Conservation (phyloP, 75 land plant species). For the Sequoiadendron giganteum region DNA sequence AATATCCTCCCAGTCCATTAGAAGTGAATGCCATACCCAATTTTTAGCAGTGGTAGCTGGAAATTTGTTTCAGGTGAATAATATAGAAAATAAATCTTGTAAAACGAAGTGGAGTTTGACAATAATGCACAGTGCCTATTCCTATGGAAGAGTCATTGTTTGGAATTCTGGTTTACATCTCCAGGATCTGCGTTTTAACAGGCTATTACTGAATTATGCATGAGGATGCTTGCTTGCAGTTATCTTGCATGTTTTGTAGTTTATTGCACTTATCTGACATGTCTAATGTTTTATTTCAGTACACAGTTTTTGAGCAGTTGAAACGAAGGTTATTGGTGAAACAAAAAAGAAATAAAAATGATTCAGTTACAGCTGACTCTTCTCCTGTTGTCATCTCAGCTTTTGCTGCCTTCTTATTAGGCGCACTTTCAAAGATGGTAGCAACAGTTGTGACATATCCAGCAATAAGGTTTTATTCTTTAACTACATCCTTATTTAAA, state of each 20-base stretch:
- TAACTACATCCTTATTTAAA: neutral
- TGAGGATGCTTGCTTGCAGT: neutral
- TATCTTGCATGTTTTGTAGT: neutral
- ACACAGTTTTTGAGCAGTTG: constrained; percentile 94
- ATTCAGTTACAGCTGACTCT: constrained; percentile 10
- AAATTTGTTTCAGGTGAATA: neutral
- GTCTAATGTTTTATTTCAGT: constrained; percentile 48
- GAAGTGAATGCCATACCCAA: neutral
- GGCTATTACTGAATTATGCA: neutral
- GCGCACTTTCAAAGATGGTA: constrained; percentile 84
- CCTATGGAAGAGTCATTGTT: neutral
- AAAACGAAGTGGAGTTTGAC: neutral
- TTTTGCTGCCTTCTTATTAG: constrained; percentile 80
- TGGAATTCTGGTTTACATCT: neutral
- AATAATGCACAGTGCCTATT: neutral
- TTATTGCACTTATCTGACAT: neutral
- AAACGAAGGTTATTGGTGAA: constrained; percentile 51
- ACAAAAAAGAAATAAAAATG: constrained; percentile 16
- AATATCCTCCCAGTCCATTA: neutral
- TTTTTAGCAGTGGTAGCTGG: neutral
- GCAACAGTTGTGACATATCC: constrained; percentile 92
- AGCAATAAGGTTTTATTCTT: constrained; percentile 68
- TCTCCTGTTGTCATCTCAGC: constrained; percentile 82
- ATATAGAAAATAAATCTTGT: neutral
- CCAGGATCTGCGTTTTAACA: neutral